phyloP scores from a whole-genome alignment of 1,139 yeast genomes.

The Debaryomyces nepalensis region DNA sequence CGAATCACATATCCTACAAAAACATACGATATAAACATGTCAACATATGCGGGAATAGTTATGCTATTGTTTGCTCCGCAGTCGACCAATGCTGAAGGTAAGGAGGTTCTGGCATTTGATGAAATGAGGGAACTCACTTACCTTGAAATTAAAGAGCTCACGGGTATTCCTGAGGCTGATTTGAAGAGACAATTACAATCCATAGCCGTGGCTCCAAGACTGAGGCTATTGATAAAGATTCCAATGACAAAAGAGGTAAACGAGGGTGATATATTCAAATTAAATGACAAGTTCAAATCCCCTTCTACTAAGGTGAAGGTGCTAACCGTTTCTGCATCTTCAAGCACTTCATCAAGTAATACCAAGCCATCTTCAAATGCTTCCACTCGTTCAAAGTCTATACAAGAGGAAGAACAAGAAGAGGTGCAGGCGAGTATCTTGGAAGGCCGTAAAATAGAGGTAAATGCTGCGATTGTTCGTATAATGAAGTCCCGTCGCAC shows the following conservation, averaged over 20 bases:
- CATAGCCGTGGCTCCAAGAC: conserved; percentile 81
- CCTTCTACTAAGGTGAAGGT: conserved; percentile 78
- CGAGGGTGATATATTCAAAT: conserved; percentile 62
- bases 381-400: conserved; percentile 45
- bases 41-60: conserved; percentile 79
- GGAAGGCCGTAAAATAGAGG: conserved; percentile 59
- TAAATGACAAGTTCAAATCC: conserved; percentile 74
- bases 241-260: conserved; percentile 80
- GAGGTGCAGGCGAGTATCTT: conserved; percentile 40
- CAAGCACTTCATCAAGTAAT: conserved; percentile 31
- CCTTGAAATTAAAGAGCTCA: conserved; percentile 64
- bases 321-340: conserved; percentile 60
- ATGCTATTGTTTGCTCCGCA: conserved; percentile 71
- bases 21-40: conserved; percentile 79
- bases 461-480: conserved; percentile 89
- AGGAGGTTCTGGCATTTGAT: conserved; percentile 46
- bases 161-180: conserved; percentile 76
- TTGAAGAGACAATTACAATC: conserved; percentile 80
- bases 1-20: conserved; percentile 66
- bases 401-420: conserved; percentile 40
- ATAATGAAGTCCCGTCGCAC: conserved; percentile 78
- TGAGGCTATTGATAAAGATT: conserved; percentile 68
- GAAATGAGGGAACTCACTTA: conserved; percentile 48
- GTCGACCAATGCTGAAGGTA: conserved; percentile 49
- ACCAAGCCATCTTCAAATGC: conserved; percentile 26